Percentiles rank a stretch among this genome's conserved stretches.
Evolutionary conservation across 1,284 basidiomycete genomes (phyloP).

Genomic region (Pseudozyma sp.): DNA sequence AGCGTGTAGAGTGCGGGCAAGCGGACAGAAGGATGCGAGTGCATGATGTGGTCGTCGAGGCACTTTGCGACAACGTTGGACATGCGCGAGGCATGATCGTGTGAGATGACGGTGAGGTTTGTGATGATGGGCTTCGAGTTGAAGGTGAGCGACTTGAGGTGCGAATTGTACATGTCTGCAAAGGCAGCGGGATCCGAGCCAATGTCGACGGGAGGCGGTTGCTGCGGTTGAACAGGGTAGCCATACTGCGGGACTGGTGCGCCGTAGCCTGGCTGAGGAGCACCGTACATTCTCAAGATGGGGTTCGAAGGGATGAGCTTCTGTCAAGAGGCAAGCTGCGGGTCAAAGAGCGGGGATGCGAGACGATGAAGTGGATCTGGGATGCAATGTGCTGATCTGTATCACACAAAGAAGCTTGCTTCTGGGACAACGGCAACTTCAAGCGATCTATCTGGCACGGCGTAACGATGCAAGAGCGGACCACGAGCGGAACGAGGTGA

Average conservation of each 20-base stretch:
- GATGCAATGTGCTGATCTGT: too few relatives aligned
- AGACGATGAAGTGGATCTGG: not conserved
- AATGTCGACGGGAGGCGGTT: conserved; percentile 18
- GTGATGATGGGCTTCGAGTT: conserved; percentile 98
- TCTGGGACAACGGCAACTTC: too few relatives aligned
- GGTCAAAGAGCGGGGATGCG: not conserved
- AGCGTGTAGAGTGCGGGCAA: conserved; percentile 93
- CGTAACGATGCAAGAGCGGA: too few relatives aligned
- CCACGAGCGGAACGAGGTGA: too few relatives aligned
- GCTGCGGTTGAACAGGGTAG: conserved; percentile 20
- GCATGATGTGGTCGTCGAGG: conserved; percentile 85
- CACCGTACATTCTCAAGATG: conserved; percentile 28
- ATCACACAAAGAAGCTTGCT: too few relatives aligned
- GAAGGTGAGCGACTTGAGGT: conserved; percentile 86
- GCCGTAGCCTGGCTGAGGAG: conserved; percentile 28
- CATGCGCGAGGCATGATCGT: conserved; percentile 81
- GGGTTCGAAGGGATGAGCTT: not conserved
- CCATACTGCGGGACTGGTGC: conserved; percentile 29
- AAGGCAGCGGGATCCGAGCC: conserved; percentile 75
- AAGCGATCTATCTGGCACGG: too few relatives aligned
- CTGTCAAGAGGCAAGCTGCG: conserved; percentile 11
- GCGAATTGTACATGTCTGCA: conserved; percentile 74
- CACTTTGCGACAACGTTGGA: conserved; percentile 86
- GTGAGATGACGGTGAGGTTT: conserved; percentile 90
- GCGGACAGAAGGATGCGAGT: conserved; percentile 79